Percentiles rank a stretch among this genome's conserved stretches.
phyloP scores from a whole-genome alignment of 805 yeast genomes.

The Candida andamanensis region DNA sequence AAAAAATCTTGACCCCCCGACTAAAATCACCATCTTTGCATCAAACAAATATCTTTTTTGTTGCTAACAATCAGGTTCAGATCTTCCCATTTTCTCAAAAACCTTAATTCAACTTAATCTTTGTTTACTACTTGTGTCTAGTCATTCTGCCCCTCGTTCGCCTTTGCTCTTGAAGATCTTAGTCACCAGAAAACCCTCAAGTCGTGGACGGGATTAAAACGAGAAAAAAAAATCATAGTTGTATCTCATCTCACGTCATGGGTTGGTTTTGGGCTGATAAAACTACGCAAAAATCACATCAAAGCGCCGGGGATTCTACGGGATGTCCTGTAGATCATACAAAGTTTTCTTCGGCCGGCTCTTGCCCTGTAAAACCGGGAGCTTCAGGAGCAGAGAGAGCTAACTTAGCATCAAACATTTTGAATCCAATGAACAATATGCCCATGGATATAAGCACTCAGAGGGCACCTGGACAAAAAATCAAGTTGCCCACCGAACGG shows the following conservation, averaged over 20 bases:
- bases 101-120: too few relatives aligned
- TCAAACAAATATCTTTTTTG: too few relatives aligned
- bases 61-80: too few relatives aligned
- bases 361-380: constrained; percentile 10
- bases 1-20: too few relatives aligned
- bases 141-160: too few relatives aligned
- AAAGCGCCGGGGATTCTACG: constrained; percentile 5
- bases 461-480: constrained; percentile 73
- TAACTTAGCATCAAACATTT: constrained; percentile 27
- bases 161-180: too few relatives aligned
- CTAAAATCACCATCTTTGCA: too few relatives aligned
- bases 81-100: too few relatives aligned
- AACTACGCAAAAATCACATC: constrained; percentile 1
- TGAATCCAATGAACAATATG: constrained; percentile 88
- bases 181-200: too few relatives aligned
- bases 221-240: too few relatives aligned
- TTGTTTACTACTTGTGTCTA: too few relatives aligned
- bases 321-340: constrained; percentile 31
- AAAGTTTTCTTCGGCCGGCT: not conserved
- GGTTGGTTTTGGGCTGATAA: constrained; percentile 87
- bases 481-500: constrained; percentile 76
- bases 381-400: constrained; percentile 20
- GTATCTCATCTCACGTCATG: constrained; percentile 35
- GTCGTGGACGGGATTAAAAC: too few relatives aligned
- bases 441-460: constrained; percentile 65